Evolutionary conservation across 192 early-diverging fungal species (phyloP).

Genomic region (Umbelopsis ramanniana): DNA sequence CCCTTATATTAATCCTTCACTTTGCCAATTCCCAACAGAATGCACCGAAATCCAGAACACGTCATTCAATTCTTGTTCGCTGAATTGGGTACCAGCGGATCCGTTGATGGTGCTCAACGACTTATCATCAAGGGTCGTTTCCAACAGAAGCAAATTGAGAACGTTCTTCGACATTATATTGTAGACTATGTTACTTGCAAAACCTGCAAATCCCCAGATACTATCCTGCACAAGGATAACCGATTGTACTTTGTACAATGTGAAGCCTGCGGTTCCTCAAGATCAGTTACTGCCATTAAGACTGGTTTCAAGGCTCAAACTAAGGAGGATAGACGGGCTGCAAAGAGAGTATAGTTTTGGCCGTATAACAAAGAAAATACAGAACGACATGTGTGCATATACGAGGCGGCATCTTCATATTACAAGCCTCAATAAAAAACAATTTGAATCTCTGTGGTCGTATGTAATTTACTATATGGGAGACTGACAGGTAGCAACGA

Average conservation of each 20-base stretch:
- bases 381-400: conserved; percentile 23
- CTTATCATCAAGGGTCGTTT: conserved; percentile 97
- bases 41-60: conserved; percentile 96
- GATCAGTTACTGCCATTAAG: conserved; percentile 96
- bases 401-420: conserved; percentile 14
- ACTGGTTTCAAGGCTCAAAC: conserved; percentile 94
- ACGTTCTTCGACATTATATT: conserved; percentile 96
- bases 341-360: conserved; percentile 42
- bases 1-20: too few species aligned
- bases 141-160: conserved; percentile 99
- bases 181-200: conserved; percentile 99
- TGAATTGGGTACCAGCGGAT: conserved; percentile 98
- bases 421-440: conserved; percentile 23
- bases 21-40: conserved; percentile 57
- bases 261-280: conserved; percentile 92
- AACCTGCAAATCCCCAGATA: conserved; percentile 96
- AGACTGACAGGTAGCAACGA: too few species aligned
- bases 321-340: conserved; percentile 50
- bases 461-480: too few species aligned
- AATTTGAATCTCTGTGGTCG: neutral
- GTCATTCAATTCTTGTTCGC: conserved; percentile 97
- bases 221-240: conserved; percentile 94
- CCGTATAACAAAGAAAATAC: conserved; percentile 14
- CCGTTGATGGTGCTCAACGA: conserved; percentile 88
- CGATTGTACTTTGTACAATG: conserved; percentile 96